These are phyloP conservation scores for Trichoderma asperellum DNA, from an alignment of 2,329 filamentous ascomycete species.

Conservation along the genomic window DNA sequence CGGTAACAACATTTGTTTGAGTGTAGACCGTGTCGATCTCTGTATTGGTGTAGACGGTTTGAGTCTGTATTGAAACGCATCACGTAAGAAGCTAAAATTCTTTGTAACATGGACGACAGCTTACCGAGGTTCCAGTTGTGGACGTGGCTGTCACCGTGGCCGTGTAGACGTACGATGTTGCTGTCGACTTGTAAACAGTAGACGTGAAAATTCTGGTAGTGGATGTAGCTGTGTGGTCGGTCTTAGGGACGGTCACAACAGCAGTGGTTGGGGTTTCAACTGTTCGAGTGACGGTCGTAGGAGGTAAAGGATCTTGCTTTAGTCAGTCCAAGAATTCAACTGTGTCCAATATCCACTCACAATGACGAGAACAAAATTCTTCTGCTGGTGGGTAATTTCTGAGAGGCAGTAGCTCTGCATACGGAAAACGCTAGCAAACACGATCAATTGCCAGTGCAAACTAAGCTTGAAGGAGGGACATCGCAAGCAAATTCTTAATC, in stretches of 20 bases:
- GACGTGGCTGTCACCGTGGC: constrained; percentile 7
- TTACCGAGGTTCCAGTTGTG: constrained; percentile 12
- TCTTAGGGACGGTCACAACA: constrained; percentile 4
- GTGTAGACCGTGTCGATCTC: constrained; percentile 13
- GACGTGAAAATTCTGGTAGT: not conserved
- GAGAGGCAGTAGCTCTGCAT: not conserved
- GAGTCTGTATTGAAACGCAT: not conserved
- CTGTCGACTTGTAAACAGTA: constrained; percentile 9
- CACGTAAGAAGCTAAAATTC: not conserved
- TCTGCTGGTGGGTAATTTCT: constrained; percentile 19
- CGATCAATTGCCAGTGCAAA: not conserved
- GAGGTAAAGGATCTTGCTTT: constrained; percentile 5
- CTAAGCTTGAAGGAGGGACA: not conserved
- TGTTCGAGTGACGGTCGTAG: constrained; percentile 8
- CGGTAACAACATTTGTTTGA: not conserved
- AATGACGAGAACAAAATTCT: constrained; percentile 13
- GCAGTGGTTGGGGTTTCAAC: constrained; percentile 7
- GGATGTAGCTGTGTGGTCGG: not conserved
- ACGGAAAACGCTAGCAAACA: constrained; percentile 4
- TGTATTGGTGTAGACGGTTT: not conserved
- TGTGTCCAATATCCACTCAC: not conserved
- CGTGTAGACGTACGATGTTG: constrained; percentile 9
- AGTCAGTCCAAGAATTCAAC: not conserved
- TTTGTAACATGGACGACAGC: not conserved
- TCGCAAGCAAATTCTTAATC: not conserved